These are phyloP conservation scores for Acacia confusa DNA, from an alignment of 306 rosid species.

Conservation along the genomic window DNA sequence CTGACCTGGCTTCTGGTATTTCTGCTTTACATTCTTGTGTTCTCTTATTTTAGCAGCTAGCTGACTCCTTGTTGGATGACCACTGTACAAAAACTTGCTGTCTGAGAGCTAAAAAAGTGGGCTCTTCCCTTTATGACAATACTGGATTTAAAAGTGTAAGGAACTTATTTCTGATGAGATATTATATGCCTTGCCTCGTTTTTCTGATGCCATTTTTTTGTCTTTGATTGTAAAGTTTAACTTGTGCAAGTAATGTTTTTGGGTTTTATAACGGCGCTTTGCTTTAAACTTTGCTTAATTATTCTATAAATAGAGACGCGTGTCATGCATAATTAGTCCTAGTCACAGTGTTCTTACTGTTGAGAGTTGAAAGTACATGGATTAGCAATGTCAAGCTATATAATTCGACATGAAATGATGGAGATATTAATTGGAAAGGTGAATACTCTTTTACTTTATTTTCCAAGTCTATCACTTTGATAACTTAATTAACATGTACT, in stretches of 20 bases:
- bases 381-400: neutral
- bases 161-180: neutral
- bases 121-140: neutral
- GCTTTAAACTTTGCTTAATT: neutral
- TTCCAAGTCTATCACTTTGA: neutral
- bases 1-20: neutral
- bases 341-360: constrained; percentile 18
- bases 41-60: constrained; percentile 32
- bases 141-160: neutral
- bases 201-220: neutral
- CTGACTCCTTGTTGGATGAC: constrained; percentile 21
- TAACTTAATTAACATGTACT: neutral
- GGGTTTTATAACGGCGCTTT: neutral
- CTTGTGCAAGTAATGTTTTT: neutral
- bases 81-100: constrained; percentile 32
- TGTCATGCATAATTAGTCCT: constrained; percentile 14
- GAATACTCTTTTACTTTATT: neutral
- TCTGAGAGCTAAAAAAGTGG: neutral
- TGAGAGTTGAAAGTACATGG: neutral
- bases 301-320: neutral
- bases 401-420: constrained; percentile 5
- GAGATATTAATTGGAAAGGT: neutral
- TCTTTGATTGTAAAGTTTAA: neutral
- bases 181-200: constrained; percentile 22
- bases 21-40: constrained; percentile 16